Conservation (phyloP, 306 rosid species). For the Gleditsia sinensis region DNA sequence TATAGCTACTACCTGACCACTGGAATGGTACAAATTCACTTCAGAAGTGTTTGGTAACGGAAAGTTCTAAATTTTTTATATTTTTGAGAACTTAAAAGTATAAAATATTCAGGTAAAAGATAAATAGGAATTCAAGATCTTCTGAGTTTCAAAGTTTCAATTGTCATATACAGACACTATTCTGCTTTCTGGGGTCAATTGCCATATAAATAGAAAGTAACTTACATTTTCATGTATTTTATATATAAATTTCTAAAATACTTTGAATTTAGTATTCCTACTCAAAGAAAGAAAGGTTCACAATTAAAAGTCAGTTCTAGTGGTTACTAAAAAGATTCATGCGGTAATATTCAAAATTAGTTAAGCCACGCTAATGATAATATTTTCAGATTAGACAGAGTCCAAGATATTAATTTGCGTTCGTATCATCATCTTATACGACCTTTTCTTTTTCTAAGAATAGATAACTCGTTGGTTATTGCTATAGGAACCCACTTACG, state of each 20-base stretch:
- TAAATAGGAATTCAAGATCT: neutral
- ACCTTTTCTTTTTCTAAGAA: neutral
- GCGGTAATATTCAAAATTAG: neutral
- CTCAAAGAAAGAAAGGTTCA: neutral
- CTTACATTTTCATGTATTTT: neutral
- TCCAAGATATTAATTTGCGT: too few relatives aligned
- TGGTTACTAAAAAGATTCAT: neutral
- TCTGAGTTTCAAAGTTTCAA: neutral
- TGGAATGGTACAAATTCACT: neutral
- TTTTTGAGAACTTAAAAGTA: neutral
- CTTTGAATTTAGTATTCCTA: neutral
- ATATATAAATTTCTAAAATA: too few relatives aligned
- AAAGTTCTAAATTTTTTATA: neutral
- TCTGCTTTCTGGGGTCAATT: too few relatives aligned
- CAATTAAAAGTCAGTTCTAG: neutral
- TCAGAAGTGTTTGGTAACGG: neutral
- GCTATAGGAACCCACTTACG: neutral
- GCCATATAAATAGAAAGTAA: neutral
- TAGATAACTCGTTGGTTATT: neutral
- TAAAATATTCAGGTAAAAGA: neutral
- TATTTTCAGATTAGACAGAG: neutral
- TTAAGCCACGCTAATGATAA: neutral
- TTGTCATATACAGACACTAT: too few relatives aligned
- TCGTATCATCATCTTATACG: neutral
- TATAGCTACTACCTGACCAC: too few relatives aligned